phyloP scores from a whole-genome alignment of 257 asterid genomes.

The Anisodus tanguticus region DNA sequence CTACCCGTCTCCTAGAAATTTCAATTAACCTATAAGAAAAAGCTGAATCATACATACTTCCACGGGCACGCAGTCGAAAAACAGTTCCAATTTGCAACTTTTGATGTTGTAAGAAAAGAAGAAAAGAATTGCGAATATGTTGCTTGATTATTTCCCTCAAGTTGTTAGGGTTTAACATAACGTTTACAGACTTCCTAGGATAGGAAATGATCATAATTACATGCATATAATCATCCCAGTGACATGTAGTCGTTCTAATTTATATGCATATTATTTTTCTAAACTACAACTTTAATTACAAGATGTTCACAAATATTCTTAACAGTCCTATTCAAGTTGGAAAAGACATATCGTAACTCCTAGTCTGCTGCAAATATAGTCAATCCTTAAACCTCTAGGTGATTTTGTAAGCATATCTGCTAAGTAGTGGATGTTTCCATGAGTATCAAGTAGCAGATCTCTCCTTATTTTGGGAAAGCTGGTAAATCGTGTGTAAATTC shows the following conservation, averaged over 20 bases:
- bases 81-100: background rate
- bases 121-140: background rate
- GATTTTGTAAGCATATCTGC: background rate
- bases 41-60: background rate
- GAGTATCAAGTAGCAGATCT: conserved; percentile 24
- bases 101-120: background rate
- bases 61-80: background rate
- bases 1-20: background rate
- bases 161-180: background rate
- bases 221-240: background rate
- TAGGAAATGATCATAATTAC: background rate
- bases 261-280: background rate
- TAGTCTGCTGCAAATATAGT: background rate
- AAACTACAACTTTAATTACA: background rate
- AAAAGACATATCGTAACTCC: background rate
- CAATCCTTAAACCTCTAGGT: background rate
- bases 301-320: background rate
- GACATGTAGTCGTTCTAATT: background rate
- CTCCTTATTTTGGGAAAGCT: conserved; percentile 29
- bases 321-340: background rate
- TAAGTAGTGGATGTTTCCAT: background rate
- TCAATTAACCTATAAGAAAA: conserved; percentile 14
- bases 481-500: conserved; percentile 11
- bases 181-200: background rate
- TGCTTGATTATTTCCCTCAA: background rate